phyloP scores from a whole-genome alignment of 192 early-diverging fungal species.

The Lunasporangiospora selenospora region DNA sequence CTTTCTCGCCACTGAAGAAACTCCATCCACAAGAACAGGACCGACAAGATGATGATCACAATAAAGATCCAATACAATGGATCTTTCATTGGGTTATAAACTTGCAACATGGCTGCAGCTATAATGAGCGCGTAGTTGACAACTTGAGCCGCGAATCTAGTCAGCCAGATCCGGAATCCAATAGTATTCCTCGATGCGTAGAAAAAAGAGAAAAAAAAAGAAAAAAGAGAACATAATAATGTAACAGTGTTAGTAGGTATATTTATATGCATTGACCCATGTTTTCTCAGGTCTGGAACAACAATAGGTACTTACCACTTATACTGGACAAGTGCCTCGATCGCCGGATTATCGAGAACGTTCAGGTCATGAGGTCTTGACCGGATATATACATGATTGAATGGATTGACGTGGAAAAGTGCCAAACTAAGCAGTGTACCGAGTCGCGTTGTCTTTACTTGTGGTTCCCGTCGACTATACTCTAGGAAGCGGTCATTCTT shows the following conservation, averaged over 20 bases:
- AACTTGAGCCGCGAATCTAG: constrained; percentile 5
- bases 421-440: too few species aligned
- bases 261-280: too few species aligned
- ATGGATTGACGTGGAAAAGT: too few species aligned
- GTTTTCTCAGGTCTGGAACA: too few species aligned
- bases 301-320: constrained; percentile 5
- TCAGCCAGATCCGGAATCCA: constrained; percentile 12
- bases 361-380: too few species aligned
- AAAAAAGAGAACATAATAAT: background rate
- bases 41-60: constrained; percentile 1
- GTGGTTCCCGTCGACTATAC: too few species aligned
- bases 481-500: too few species aligned
- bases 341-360: constrained; percentile 6
- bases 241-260: too few species aligned
- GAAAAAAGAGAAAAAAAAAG: background rate
- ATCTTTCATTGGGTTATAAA: background rate
- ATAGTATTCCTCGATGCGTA: constrained; percentile 13
- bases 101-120: background rate
- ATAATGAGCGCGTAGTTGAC: constrained; percentile 3
- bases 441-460: too few species aligned
- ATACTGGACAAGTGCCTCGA: constrained; percentile 7
- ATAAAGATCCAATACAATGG: background rate
- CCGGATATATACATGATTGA: too few species aligned
- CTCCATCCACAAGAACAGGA: constrained; percentile 9
- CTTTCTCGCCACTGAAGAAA: constrained; percentile 6